Base-by-base conservation (phyloP, 2,329 filamentous ascomycete genomes). In the Coleophoma crateriformis region DNA sequence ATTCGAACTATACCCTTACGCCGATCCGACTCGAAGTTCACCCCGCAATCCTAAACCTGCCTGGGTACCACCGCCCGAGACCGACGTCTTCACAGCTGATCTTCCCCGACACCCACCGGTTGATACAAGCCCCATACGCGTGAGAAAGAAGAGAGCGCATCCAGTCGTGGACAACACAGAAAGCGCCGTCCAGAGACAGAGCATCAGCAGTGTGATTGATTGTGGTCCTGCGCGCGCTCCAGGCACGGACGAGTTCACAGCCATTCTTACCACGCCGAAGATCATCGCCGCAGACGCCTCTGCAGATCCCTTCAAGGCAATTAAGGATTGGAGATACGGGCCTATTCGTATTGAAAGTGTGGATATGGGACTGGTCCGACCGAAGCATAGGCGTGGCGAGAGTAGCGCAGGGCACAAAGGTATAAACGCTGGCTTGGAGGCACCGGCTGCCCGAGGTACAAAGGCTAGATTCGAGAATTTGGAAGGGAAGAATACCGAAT, bases 381-480 rank as follows among this genome's bases (percentile, higher is more conserved):
- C 71, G 71, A 65, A 59, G 67, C 14, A 62, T 69, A 27, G 62
- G 59, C 54, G 42, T 71, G 54, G 64, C 73, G 50, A 64, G 69
- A 14, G 59, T 73, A 75, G 65, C 48, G 53, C 19, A 55, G 55
- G 33, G 40, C 48, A 37, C 42, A 51, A 52, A 53, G 54, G 54
- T 5, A 60, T 60, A 13, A 60, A 56, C 54, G 57, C 55, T 33
- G 60, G 57, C 2, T 35, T 61, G 7, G 35, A 14, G 7, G 12
- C 14, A 38, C 74, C 76, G 10, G 74, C 76, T 8, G 74, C 75
- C 33, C 48, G 49, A 15, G 60, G 61, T 6, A 95, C 91, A 1
- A 96, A 91, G 66, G 94, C 89, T 5, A 78, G 81, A 54, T 95
- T 86, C 63, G 72, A 88, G 17, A 84, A 87, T 1, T 75, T 92